Base-by-base conservation (phyloP, 306 rosid genomes). In the Amphicarpaea edgeworthii region DNA sequence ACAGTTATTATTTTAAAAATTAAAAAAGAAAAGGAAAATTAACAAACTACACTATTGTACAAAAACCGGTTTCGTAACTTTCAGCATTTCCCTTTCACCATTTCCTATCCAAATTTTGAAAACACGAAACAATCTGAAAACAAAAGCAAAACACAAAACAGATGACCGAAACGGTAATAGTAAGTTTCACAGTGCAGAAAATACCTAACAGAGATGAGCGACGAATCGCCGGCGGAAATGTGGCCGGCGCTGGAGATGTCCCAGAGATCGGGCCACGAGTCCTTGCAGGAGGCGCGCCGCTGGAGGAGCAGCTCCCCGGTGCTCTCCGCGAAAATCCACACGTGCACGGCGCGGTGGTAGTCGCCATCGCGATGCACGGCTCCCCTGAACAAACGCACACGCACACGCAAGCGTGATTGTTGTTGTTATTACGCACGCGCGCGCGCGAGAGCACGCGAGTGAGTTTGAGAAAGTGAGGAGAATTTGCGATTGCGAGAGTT, bases 231-330 rank as follows among this genome's bases (percentile, higher is more conserved):
- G 4, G 97, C 85, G 12, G 96, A 85, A 24, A 95, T 87, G 80
- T 95, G 98, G 7, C 97, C 98, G 9, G 97, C 97, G 75, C 97
- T 90, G 70, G 98, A 95, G 60, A 92, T 92, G 43, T 95, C 98
- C 98, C 97, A 95, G 77, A 90, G 77, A 23, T 93, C 92, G 0
- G 97, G 79, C 92, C 91, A 95, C 0, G 96, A 95, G 78, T 92
- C 98, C 83, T 90, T 95, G 88, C 86, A 73, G 70, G 77, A 88
- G n/a, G 98, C 63, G 10, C 97, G 97, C 19, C 83, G 91, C 61
- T 95, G 97, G 68, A 95, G 77, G 59, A 95, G 98, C 68, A 95
- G 53, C 46, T 92, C 84, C 43, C 89, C 95, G 1, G 98, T 90
- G 54, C 80, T 84, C 83, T 95, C 98, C 1, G 96, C 89, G 63